Conservation (phyloP, 2,329 filamentous ascomycete species). For the Colletotrichum acutatum region DNA sequence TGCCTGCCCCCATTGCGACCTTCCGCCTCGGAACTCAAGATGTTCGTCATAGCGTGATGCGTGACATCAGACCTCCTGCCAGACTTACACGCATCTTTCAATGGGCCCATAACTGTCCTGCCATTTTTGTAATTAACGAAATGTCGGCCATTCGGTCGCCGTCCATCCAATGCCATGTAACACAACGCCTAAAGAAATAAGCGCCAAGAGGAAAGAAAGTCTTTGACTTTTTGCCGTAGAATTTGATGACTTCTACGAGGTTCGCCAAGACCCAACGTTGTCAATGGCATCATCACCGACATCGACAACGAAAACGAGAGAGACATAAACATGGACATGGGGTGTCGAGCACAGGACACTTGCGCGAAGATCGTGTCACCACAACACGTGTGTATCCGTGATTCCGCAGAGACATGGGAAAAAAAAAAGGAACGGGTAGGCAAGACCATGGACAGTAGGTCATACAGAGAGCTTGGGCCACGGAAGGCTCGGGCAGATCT, state of each 20-base stretch:
- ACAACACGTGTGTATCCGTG: not conserved
- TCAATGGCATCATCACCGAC: not conserved
- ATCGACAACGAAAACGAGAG: not conserved
- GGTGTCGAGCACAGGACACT: not conserved
- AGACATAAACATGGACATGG: not conserved
- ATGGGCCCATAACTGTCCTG: too few species aligned
- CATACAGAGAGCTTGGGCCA: slow-evolving; percentile 18
- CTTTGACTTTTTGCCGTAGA: too few species aligned
- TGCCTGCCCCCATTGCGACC: not conserved
- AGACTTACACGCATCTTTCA: too few species aligned
- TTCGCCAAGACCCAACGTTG: not conserved
- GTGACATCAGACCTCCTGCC: not conserved
- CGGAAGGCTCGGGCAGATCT: slow-evolving; percentile 18
- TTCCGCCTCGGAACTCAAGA: slow-evolving; percentile 7
- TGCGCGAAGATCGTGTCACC: not conserved
- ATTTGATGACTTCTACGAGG: not conserved
- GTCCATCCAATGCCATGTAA: not conserved
- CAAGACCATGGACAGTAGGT: too few species aligned
- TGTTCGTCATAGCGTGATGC: too few species aligned
- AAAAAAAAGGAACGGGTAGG: too few species aligned
- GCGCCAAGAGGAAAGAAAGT: not conserved
- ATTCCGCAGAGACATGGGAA: too few species aligned
- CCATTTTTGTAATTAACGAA: too few species aligned
- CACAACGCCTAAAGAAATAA: not conserved
- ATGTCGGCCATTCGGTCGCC: too few species aligned